Base-by-base conservation (phyloP, 2,329 filamentous ascomycete species). In the Pseudogymnoascus sp. region DNA sequence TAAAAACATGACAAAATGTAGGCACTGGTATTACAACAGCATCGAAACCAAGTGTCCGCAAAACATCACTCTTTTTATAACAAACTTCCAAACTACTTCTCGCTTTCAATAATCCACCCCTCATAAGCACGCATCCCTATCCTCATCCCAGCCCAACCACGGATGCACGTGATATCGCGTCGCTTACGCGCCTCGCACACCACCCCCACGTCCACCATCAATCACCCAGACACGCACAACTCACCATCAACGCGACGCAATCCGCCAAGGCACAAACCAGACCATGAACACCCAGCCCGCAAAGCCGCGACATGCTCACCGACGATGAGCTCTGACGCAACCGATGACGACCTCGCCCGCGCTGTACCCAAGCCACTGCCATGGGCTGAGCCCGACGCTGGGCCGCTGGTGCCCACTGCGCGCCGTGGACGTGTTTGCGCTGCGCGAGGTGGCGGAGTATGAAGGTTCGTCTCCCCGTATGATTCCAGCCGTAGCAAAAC, bases 341-440 rank as follows among this genome's bases (percentile, higher is more conserved):
- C 49, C 25, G 49, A 37, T 49, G 53, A 28, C 62, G 59, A 60
- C 63, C 38, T 42, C 62, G 63, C 69, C 74, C 65, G 67, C 66
- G 62, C 75, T 83, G 68, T 88, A 88, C 68, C 84, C 83, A 7
- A 80, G 82, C 64, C 87, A 86, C 73, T 87, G 85, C 72, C 87
- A 88, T 71, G 76, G 82, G 65, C 77, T 86, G 31, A 85, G 86
- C 14, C 84, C 84, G 3, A 88, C 85, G 28, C 79, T 83, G 69
- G 81, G 80, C 64, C 77, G 72, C 65, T 88, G 84, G 83, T 87
- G 83, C 68, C 80, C 84, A 61, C 69, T 89, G 59, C 79, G 76
- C 40, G 78, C 76, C 5, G 70, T 70, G 38, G 83, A 87, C 65
- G 77, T 88, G 46, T 75, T 78, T 63, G 67, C 67, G 18, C 74